These are phyloP conservation scores for Fusarium tanahbumbuense DNA, from an alignment of 2,329 filamentous ascomycete species.

Conservation along the genomic window DNA sequence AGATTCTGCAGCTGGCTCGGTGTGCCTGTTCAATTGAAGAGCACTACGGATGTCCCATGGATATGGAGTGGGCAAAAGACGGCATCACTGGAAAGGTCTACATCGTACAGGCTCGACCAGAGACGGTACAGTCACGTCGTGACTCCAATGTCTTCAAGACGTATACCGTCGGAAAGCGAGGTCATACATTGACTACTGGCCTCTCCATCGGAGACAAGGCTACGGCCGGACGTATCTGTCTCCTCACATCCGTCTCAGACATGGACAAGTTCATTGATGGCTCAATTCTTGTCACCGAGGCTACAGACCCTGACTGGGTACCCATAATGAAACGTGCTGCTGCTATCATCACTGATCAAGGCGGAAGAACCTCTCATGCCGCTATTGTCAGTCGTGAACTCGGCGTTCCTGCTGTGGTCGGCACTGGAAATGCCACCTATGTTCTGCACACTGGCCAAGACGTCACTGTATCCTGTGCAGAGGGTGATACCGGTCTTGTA, in stretches of 20 bases:
- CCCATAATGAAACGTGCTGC: constrained; percentile 54
- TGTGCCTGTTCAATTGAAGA: constrained; percentile 53
- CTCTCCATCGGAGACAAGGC: constrained; percentile 51
- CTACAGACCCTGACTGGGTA: constrained; percentile 54
- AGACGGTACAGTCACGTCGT: constrained; percentile 52
- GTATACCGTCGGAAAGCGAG: constrained; percentile 48
- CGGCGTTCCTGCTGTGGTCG: constrained; percentile 53
- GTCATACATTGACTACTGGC: constrained; percentile 46
- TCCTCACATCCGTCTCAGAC: constrained; percentile 47
- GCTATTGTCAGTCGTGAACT: constrained; percentile 56
- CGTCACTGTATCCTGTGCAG: constrained; percentile 54
- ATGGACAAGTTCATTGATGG: constrained; percentile 50
- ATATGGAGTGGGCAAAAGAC: constrained; percentile 56
- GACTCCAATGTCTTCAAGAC: constrained; percentile 49
- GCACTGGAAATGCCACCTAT: constrained; percentile 52
- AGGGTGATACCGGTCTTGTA: constrained; percentile 52
- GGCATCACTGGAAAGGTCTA: constrained; percentile 47
- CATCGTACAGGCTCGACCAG: constrained; percentile 53
- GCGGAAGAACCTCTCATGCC: constrained; percentile 54
- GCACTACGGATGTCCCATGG: constrained; percentile 53
- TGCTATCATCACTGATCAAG: constrained; percentile 53
- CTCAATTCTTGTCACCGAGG: constrained; percentile 51
- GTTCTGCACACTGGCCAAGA: constrained; percentile 52
- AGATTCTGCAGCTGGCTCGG: constrained; percentile 52
- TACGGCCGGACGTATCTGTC: constrained; percentile 49